Base-by-base conservation (phyloP, 305 asterid genomes). In the Fraxinus latifolia region DNA sequence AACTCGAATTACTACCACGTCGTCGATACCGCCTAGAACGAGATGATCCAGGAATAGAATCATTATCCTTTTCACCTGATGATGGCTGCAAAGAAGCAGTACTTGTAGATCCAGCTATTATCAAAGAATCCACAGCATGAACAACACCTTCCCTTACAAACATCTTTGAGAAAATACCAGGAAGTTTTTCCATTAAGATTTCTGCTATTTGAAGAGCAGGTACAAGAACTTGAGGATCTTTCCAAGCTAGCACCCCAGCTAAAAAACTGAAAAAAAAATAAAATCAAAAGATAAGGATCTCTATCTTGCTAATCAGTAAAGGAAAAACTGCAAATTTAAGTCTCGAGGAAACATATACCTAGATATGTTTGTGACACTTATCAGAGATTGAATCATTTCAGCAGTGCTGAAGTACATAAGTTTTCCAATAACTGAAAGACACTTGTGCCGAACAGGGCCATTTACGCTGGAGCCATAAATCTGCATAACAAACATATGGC, bases 231-330 rank as follows among this genome's bases (percentile, higher is more conserved):
- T 93, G 99, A 44, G 99, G 98, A 89, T 96, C 99, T 90, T 96
- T 96, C 98, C 98, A 96, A 67, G 99, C 99, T 85, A 96, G 87
- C 77, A 96, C 97, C 83, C 99, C 99, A 84, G 98, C 97, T 83
- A 96, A 89, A 88, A 96, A 96, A 83, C 99, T 39, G 11, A 9
- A 39, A 39, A 9, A 37, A 37, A 44, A 68, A 77, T 36, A 75
- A 83, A 86, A 88, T 71, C 25, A 8, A 58, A 71, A 70, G 4
- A 80, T 85, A 50, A 84, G 84, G 33, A 79, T 50, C 19, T 80
- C 39, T 58, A 23, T 55, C 19, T 25, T n/a, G 79, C 82, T 37
- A 32, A 62, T 29, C 55, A 75, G 76, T 62, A 74, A 78, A 80
- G 34, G 47, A 8, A 34, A 80, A 47, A 32, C 77, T 31, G 77